Evolutionary conservation across 1,139 yeast genomes (phyloP), one percentile per base, ranked within the genome.

Genomic region (Scheffersomyces lignicola): DNA sequence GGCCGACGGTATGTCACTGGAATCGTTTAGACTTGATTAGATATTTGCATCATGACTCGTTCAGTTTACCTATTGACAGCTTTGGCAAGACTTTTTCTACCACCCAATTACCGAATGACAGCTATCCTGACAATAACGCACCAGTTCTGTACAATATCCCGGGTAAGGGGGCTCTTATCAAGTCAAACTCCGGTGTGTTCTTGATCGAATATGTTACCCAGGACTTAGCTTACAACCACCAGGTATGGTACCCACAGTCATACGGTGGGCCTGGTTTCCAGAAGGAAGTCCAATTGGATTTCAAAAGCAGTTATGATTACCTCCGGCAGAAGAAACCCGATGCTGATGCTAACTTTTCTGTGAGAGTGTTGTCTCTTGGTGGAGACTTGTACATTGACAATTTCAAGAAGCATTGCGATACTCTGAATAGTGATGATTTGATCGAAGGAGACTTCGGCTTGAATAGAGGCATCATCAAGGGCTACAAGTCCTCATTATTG

Each of bases 41-140:
- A 49, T 92, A 84, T 55, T 62, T 88, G 31, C 78, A 76, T 52
- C 97, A 92, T 57, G 95, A 85, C 5, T 76, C 87, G 1, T 90
- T 90, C 57, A 60, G 82, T 2, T 56, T 85, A 18, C 94, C 95
- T 0, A 56, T 67, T 8, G 97, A 92, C 53, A 26, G 50, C 6
- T 68, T 67, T 45, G 55, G 52, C 1, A 69, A 70, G 40, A 41
- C 51, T 1, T 49, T 35, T 17, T 30, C 50, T 1, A 64, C 73
- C 0, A 56, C 62, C 2, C 37, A 41, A 33, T 22, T 28, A 7
- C 52, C 54, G 5, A 54, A 61, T 36, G 38, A 48, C 16, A 34
- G 37, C 4, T 50, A 53, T 35, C 48, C 49, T 2, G 48, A 49
- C 7, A 44, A 46, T 21, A 44, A 46, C 3, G 57, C 54, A 1